Conservation (phyloP, 306 rosid species). For the Spatholobus suberectus region DNA sequence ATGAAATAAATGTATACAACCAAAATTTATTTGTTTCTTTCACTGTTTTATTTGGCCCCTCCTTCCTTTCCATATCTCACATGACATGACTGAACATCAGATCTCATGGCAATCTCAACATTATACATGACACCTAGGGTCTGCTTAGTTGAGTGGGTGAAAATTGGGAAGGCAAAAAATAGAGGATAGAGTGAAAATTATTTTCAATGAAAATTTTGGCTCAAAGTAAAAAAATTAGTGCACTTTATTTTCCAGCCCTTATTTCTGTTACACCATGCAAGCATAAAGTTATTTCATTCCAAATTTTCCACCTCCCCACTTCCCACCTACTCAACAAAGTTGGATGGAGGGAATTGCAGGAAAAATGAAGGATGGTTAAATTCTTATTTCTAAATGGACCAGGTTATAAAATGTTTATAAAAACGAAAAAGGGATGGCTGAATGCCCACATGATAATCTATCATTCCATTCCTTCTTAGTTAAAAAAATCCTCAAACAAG, state of each 20-base stretch:
- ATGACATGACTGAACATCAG: constrained; percentile 7
- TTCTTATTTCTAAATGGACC: background rate
- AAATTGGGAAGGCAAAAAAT: background rate
- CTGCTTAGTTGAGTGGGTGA: constrained; percentile 6
- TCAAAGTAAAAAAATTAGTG: constrained; percentile 3
- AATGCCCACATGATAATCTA: background rate
- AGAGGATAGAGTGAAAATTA: background rate
- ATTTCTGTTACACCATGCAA: background rate
- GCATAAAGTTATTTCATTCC: constrained; percentile 3
- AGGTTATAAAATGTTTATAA: constrained; percentile 5
- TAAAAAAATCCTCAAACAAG: constrained; percentile 16
- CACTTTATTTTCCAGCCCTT: background rate
- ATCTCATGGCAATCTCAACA: constrained; percentile 22
- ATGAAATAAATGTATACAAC: constrained; percentile 14
- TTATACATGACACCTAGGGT: background rate
- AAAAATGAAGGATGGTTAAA: background rate
- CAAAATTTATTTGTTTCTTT: background rate
- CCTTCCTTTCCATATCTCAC: constrained; percentile 16
- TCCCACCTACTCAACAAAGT: constrained; percentile 18
- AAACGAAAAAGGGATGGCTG: background rate
- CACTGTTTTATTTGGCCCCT: background rate
- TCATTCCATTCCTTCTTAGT: background rate
- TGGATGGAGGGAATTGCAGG: background rate
- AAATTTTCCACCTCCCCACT: constrained; percentile 18
- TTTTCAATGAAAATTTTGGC: background rate